Percentiles rank a stretch among this genome's conserved stretches.
Conservation (phyloP, 176 grass and related monocot genomes). For the Triticum turgidum region DNA sequence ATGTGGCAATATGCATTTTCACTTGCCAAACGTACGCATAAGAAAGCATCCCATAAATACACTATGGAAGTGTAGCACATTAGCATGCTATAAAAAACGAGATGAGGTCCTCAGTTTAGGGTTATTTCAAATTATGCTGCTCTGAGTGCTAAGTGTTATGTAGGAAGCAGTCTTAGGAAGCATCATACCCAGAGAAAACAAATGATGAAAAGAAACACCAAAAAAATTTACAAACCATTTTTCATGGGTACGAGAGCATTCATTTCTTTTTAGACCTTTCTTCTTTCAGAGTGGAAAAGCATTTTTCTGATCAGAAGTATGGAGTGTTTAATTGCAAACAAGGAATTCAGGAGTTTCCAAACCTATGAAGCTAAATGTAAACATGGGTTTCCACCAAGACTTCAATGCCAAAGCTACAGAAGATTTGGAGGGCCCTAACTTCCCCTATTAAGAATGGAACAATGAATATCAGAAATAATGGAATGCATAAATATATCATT, state of each 20-base stretch:
- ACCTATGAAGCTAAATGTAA: conserved; percentile 89
- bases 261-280: too few relatives aligned
- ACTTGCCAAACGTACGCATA: too few relatives aligned
- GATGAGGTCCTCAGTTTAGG: not conserved
- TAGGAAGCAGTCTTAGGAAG: too few relatives aligned
- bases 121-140: too few relatives aligned
- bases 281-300: not conserved
- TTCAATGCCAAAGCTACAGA: conserved; percentile 82
- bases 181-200: too few relatives aligned
- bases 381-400: conserved; percentile 97
- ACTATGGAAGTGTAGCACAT: not conserved
- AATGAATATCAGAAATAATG: not conserved
- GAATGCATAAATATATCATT: not conserved
- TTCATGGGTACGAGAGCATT: too few relatives aligned
- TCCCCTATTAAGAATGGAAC: conserved; percentile 52
- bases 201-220: too few relatives aligned
- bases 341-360: not conserved
- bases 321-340: not conserved
- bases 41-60: not conserved
- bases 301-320: not conserved
- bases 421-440: conserved; percentile 72
- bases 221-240: too few relatives aligned
- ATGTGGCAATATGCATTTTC: too few relatives aligned
- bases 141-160: too few relatives aligned
- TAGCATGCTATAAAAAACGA: not conserved